Conservation (phyloP, 768 basidiomycete species). For the Butyriboletus loyo region DNA sequence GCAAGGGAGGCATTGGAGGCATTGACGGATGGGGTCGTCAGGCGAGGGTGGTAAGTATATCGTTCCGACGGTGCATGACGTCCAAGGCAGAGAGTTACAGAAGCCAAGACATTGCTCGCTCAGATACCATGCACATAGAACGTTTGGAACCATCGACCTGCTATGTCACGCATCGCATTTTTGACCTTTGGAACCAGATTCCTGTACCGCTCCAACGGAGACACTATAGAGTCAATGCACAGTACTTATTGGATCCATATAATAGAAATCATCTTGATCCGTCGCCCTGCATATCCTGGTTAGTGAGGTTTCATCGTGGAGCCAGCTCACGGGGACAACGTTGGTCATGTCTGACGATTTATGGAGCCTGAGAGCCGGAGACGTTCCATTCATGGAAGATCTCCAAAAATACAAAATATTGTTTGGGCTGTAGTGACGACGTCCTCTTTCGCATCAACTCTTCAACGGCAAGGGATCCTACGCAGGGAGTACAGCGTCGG, state of each 20-base stretch:
- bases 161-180: not conserved
- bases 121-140: constrained; percentile 2
- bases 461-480: too few species aligned
- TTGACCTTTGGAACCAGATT: not conserved
- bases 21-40: constrained; percentile 65
- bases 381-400: not conserved
- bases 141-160: not conserved
- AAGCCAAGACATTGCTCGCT: not conserved
- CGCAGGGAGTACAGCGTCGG: too few species aligned
- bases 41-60: constrained; percentile 46
- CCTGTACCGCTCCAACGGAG: not conserved
- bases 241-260: constrained; percentile 1
- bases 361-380: not conserved
- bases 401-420: not conserved
- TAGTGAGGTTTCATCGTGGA: not conserved
- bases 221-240: not conserved
- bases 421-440: not conserved
- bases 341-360: not conserved
- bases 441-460: too few species aligned
- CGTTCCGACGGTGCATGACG: not conserved
- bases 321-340: not conserved
- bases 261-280: not conserved
- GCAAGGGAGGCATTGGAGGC: constrained; percentile 72
- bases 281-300: not conserved
- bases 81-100: not conserved